Evolutionary conservation across 2,329 filamentous ascomycete species (phyloP), one percentile per base, ranked within the genome.

Genomic region (Apiospora aurea): DNA sequence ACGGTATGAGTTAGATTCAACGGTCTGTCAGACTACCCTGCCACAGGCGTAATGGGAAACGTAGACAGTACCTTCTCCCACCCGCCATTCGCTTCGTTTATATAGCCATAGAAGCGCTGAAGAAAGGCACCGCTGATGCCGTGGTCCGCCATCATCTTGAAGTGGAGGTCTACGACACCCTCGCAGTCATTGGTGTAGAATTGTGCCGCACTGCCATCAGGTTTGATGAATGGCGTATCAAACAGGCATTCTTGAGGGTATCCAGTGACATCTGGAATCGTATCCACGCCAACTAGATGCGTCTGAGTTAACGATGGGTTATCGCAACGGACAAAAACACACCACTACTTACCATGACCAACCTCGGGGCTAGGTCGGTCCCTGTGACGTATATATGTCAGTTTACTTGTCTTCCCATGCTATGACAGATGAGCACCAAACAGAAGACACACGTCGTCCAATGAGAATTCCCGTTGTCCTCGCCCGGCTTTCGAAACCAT

Each of bases 131-230:
- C 75, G 43, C 75, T 76, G n/a, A 77, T 76, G 2, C 76, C 74
- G 41, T 76, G 70, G 11, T 76, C 73, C 8, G 74, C 72, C 74
- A 78, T 77, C 71, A 75, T 75, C 71, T 76, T 75, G 47, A 78
- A 77, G 67, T 78, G 76, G 14, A 77, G 72, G 53, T 78, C 76
- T 2, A 76, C 76, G 34, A 78, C 74, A 1, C 75, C 76, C 10
- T 78, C 74, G 43, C 76, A 78, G 53, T 77, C 76, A 49, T 76
- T 76, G 21, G 75, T 76, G 57, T 76, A 78, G 71, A 77, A 76
- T 41, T 75, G 75, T n/a, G 73, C 73, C 24, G 66, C 7, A n/a
- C 57, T 68, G 4, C 76, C 75, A 24, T 74, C 70, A 6, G 74
- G 69, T 13, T 73, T 74, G 26, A 72, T 77, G 71, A 78, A 78